phyloP scores from a whole-genome alignment of 2,329 filamentous ascomycete species.

The Helotiales sp. region DNA sequence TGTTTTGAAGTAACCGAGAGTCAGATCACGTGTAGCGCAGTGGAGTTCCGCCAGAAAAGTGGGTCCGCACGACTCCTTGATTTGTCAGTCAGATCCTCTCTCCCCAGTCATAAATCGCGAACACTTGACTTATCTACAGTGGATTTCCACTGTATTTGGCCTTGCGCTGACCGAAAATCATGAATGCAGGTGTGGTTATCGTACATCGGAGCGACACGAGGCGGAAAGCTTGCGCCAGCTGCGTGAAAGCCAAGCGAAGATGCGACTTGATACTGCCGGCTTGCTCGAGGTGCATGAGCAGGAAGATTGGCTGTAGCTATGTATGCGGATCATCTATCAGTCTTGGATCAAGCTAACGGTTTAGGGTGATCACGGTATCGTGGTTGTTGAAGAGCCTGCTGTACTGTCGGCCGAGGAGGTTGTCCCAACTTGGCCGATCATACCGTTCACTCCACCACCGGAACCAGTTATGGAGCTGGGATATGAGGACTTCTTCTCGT shows the following conservation, averaged over 20 bases:
- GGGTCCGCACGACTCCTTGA: too few species aligned
- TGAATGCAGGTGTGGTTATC: neutral
- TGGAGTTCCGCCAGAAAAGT: slow-evolving; percentile 21
- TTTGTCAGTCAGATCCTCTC: too few species aligned
- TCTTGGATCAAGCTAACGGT: neutral
- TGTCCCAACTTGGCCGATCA: neutral
- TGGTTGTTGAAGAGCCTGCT: neutral
- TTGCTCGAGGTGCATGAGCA: slow-evolving; percentile 31
- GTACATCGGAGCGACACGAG: slow-evolving; percentile 20
- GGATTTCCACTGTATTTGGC: neutral
- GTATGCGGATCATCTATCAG: slow-evolving; percentile 21
- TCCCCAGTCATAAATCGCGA: too few species aligned
- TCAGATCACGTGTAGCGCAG: slow-evolving; percentile 1
- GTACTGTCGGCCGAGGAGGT: neutral
- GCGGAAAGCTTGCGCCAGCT: slow-evolving; percentile 33
- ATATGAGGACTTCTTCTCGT: neutral
- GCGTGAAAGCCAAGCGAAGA: slow-evolving; percentile 36
- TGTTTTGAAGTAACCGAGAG: neutral
- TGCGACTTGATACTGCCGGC: slow-evolving; percentile 34
- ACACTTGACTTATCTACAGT: too few species aligned
- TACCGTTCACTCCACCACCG: neutral
- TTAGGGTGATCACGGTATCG: neutral
- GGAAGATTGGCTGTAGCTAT: slow-evolving; percentile 30
- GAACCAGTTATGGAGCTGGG: neutral
- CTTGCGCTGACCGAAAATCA: neutral